Evolutionary conservation across 2,329 filamentous ascomycete genomes (phyloP).

Genomic region (Rachicladosporium sp.): DNA sequence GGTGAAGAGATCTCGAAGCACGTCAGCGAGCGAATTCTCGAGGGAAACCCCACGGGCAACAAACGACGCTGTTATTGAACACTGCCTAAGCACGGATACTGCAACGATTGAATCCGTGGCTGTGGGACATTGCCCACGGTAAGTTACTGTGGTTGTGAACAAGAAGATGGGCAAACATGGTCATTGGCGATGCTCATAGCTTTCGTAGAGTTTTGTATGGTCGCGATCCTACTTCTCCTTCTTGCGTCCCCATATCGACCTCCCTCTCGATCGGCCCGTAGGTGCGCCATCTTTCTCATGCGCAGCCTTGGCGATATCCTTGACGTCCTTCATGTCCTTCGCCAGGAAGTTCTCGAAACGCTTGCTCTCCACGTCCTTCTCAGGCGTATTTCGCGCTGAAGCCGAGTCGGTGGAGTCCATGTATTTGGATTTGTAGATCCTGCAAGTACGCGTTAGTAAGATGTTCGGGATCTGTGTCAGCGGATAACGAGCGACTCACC

Average conservation of each 20-base stretch:
- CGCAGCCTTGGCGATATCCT: background rate
- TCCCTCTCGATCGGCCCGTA: conserved; percentile 7
- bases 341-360: conserved; percentile 63
- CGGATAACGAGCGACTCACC: conserved; percentile 46
- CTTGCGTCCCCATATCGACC: conserved; percentile 15
- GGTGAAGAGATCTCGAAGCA: too few species aligned
- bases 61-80: too few species aligned
- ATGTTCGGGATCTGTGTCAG: too few species aligned
- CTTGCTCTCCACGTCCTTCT: conserved; percentile 42
- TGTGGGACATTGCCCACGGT: too few species aligned
- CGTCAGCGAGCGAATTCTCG: too few species aligned
- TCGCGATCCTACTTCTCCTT: conserved; percentile 9
- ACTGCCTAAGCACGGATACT: too few species aligned
- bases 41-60: too few species aligned
- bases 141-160: too few species aligned
- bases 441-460: conserved; percentile 24
- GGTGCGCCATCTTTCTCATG: conserved; percentile 1
- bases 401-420: conserved; percentile 41
- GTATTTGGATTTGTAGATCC: conserved; percentile 97
- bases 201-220: background rate
- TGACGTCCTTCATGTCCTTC: background rate
- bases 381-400: conserved; percentile 6
- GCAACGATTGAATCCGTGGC: too few species aligned
- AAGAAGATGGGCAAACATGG: background rate
- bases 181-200: background rate